These are phyloP conservation scores for Glebionis coronaria DNA, from an alignment of 129 eudicot genomes.

Conservation along the genomic window DNA sequence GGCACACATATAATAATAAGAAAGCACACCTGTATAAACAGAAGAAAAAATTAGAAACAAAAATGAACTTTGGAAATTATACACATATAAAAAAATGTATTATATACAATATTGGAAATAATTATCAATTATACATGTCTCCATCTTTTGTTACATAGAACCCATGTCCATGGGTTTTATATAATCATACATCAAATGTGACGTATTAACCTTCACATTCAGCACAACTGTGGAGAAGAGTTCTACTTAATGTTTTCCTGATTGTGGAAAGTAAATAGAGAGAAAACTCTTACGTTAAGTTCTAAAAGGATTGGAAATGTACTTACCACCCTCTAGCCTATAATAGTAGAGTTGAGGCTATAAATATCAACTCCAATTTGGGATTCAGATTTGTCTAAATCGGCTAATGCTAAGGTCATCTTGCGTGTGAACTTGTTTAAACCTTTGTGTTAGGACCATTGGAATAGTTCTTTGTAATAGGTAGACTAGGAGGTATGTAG, in stretches of 20 bases:
- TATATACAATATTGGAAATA: no score
- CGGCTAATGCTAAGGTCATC: slow-evolving; percentile 59
- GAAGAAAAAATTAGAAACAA: no score
- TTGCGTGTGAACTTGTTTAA: slow-evolving; percentile 70
- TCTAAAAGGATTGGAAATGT: slow-evolving; percentile 4
- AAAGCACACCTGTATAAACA: no score
- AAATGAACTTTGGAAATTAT: no score
- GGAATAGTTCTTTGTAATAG: no score
- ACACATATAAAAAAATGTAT: no score
- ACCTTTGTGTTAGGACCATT: no score
- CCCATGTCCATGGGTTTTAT: background rate
- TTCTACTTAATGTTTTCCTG: slow-evolving; percentile 25
- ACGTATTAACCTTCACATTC: slow-evolving; percentile 22
- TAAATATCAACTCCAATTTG: slow-evolving; percentile 80
- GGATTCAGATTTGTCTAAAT: slow-evolving; percentile 78
- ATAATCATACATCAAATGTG: slow-evolving; percentile 14
- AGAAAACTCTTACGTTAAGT: slow-evolving; percentile 27
- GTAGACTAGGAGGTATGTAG: no score
- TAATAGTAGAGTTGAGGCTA: slow-evolving; percentile 63
- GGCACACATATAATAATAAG: no score
- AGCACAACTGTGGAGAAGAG: slow-evolving; percentile 11
- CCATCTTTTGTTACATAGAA: no score
- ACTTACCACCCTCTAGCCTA: slow-evolving; percentile 32
- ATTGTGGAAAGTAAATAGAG: background rate
- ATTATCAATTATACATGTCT: no score